A percentile compares a stretch with the other conserved stretches of the same genome.
Evolutionary conservation across 2,329 filamentous ascomycete genomes (phyloP).

Genomic region (Aspergillus sp.): DNA sequence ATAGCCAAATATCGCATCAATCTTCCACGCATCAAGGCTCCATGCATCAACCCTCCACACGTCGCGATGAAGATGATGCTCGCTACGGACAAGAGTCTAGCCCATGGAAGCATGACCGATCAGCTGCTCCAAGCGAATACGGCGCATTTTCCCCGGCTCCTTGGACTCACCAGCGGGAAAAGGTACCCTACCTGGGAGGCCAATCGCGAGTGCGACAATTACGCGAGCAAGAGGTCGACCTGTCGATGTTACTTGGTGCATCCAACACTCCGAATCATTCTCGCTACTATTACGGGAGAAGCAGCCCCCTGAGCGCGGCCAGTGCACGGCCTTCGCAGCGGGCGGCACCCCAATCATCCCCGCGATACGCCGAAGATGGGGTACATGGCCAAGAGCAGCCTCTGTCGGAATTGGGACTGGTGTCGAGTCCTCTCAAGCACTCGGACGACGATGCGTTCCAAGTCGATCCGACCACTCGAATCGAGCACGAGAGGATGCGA

Average conservation of each 20-base stretch:
- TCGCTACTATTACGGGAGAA: slow-evolving; percentile 31
- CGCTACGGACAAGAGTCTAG: slow-evolving; percentile 21
- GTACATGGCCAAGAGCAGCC: slow-evolving; percentile 14
- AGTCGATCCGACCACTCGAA: slow-evolving; percentile 17
- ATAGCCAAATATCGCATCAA: slow-evolving; percentile 24
- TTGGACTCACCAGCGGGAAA: slow-evolving; percentile 20
- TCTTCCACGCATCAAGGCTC: slow-evolving; percentile 6
- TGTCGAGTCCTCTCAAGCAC: slow-evolving; percentile 19
- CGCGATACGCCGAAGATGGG: slow-evolving; percentile 11
- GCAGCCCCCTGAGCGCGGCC: slow-evolving; percentile 21
- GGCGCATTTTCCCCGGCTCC: slow-evolving; percentile 21
- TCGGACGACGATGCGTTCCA: slow-evolving; percentile 17
- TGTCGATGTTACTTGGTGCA: slow-evolving; percentile 25
- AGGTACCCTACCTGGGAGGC: slow-evolving; percentile 19
- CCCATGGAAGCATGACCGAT: slow-evolving; percentile 25
- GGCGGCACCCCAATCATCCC: slow-evolving; percentile 6
- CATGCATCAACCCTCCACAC: slow-evolving; percentile 12
- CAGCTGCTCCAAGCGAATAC: slow-evolving; percentile 15
- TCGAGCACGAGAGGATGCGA: slow-evolving; percentile 10
- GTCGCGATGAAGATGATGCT: slow-evolving; percentile 12
- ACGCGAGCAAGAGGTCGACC: slow-evolving; percentile 29
- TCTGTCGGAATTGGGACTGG: slow-evolving; percentile 17
- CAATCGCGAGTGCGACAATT: slow-evolving; percentile 27
- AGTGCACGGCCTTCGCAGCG: slow-evolving; percentile 12
- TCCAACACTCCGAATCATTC: slow-evolving; percentile 31